Base-by-base conservation (phyloP, 352 stramenopile genomes). In the Phytophthora pseudosyringae region DNA sequence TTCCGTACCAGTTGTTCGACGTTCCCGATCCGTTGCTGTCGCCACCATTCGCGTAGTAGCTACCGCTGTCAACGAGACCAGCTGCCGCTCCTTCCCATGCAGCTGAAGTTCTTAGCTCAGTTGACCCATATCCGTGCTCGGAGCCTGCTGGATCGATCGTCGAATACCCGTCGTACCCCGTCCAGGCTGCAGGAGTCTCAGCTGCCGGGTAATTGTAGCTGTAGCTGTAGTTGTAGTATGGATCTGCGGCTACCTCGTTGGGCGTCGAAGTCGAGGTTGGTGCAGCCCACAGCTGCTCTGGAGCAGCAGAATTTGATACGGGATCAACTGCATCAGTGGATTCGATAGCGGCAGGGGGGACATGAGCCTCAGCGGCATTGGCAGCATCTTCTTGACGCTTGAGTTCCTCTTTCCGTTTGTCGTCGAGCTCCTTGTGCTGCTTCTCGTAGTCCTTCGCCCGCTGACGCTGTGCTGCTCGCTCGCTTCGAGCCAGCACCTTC, bases 401-500 rank as follows among this genome's bases (percentile, higher is more conserved):
- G 6, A 43, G 5, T 4, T 64, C 69, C n/a, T 64, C 51, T 35
- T 69, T 68, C 10, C 15, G 28, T 32, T 69, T 60, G 0, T 41
- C 29, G 47, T 62, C 64, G 1, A 50, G 26, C 9, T 51, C 46
- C 11, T 61, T 44, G 15, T 59, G 49, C 1, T 55, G 26, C 38
- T 75, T 67, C 15, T 67, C 55, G 25, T 60, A 56, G 1, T 66
- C 64, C 31, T 62, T 68, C 10, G 56, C 50, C 1, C 40, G 56
- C 5, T 51, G 57, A 9, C 52, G 65, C 11, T 61, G 59, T 18
- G 21, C 59, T 53, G 36, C 51, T 38, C 54, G 46, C n/a, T 78
- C 67, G 11, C 63, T 61, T 32, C 64, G 51, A 40, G 69, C 73
- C 11, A 82, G 21, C 38, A 68, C 9, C 36, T 70, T 80, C 33